Conservation (phyloP, 2,329 filamentous ascomycete species). For the Paecilomyces sp. region DNA sequence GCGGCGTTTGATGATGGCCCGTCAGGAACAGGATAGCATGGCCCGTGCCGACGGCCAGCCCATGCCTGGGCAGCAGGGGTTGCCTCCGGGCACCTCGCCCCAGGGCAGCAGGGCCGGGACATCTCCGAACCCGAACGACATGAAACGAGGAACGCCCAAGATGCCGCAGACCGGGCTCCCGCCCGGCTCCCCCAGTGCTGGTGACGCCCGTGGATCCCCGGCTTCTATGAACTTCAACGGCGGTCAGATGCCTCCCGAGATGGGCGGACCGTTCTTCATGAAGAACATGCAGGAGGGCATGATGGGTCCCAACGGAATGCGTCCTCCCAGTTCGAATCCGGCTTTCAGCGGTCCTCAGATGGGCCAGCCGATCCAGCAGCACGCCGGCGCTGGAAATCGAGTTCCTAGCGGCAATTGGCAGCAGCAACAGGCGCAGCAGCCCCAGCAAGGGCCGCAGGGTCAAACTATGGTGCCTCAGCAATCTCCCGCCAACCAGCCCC, state of each 20-base stretch:
- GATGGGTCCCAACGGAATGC: constrained; percentile 44
- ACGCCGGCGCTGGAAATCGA: constrained; percentile 27
- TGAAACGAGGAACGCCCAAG: constrained; percentile 57
- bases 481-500: constrained; percentile 36
- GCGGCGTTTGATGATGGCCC: constrained; percentile 58
- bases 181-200: constrained; percentile 48
- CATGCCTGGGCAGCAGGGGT: constrained; percentile 38
- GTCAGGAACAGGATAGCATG: constrained; percentile 60
- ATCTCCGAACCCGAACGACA: constrained; percentile 56
- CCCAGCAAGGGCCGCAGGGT: constrained; percentile 21
- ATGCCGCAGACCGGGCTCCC: constrained; percentile 51
- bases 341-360: constrained; percentile 35
- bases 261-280: constrained; percentile 37
- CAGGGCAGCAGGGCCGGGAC: constrained; percentile 50
- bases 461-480: constrained; percentile 44
- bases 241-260: constrained; percentile 43
- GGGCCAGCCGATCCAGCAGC: constrained; percentile 35
- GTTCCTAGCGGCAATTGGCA: constrained; percentile 37
- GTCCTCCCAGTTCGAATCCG: constrained; percentile 50
- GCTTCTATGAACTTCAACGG: constrained; percentile 50
- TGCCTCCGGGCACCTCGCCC: constrained; percentile 51
- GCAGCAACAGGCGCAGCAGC: constrained; percentile 21
- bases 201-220: constrained; percentile 52
- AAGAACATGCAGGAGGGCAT: constrained; percentile 38
- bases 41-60: constrained; percentile 44